Evolutionary conservation across 2,329 filamentous ascomycete genomes (phyloP).

Genomic region (Paecilomyces formosus): DNA sequence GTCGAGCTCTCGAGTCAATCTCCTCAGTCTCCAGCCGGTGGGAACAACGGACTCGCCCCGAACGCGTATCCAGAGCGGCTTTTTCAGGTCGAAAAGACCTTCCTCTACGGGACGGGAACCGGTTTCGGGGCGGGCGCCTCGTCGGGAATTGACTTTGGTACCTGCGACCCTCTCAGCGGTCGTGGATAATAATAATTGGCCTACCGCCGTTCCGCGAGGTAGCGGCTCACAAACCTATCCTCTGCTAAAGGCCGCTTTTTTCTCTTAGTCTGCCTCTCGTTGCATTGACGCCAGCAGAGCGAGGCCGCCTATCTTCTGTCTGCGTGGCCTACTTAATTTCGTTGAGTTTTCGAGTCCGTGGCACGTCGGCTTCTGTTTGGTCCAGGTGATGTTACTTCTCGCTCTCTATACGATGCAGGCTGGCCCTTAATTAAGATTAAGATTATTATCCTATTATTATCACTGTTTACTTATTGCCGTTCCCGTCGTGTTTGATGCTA

Average conservation of each 20-base stretch:
- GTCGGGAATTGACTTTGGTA: not conserved
- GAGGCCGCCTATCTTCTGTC: not conserved
- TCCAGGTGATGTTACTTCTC: not conserved
- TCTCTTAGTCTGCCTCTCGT: not conserved
- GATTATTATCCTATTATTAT: not conserved
- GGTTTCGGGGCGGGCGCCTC: not conserved
- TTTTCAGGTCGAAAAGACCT: not conserved
- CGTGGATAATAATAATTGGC: not conserved
- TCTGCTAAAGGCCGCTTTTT: not conserved
- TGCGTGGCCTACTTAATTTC: not conserved
- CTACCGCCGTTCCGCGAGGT: not conserved
- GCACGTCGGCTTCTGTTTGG: not conserved
- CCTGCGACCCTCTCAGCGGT: not conserved
- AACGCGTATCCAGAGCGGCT: not conserved
- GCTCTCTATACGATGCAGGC: not conserved
- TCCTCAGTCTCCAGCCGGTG: not conserved
- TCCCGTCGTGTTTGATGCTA: not conserved
- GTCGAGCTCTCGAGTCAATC: not conserved
- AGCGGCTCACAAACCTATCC: not conserved
- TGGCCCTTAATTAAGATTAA: too few species aligned
- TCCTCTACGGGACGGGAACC: not conserved
- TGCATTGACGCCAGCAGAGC: not conserved
- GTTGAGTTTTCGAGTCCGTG: not conserved
- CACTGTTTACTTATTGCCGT: not conserved
- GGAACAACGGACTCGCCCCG: not conserved